Base-by-base conservation (phyloP, 306 rosid species). In the Nissolia schottii region DNA sequence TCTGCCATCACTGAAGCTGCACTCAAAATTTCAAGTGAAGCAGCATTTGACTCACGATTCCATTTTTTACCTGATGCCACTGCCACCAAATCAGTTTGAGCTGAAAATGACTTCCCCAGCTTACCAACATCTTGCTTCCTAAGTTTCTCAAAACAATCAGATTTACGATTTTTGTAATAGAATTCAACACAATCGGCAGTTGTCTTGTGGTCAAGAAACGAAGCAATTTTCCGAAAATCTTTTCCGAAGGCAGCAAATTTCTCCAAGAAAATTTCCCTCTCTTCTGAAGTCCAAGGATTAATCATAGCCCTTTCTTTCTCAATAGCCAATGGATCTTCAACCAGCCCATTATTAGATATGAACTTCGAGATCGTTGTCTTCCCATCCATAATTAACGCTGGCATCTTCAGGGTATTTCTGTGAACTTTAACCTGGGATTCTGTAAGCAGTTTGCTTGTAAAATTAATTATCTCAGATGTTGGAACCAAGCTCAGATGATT, bases 151-250 rank as follows among this genome's bases (percentile, higher is more conserved):
- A 92, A 95, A 74, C 84, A 81, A 60, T 80, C 97, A 43, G 96
- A 88, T 62, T 95, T 95, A 66, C 92, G 99, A 49, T 92, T 87
- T 71, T 90, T 95, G 88, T 95, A 95, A 78, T 95, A 95, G 78
- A 89, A 95, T 75, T 95, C 92, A 9, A 95, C 87, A 85, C 97
- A 95, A 63, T 95, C 99, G 0, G 99, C 99, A 10, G 88, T 92
- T 67, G 99, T 92, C 86, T 89, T 95, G 86, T 89, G 96, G 50
- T 84, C 85, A 18, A 95, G 88, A 70, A 84, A 95, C 29, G 92
- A 89, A 41, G 99, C 86, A 59, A 95, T 87, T 81, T 84, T 91
- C 22, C 83, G 74, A 58, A 95, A 95, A 78, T 95, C 92, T 82
- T 95, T 95, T 74, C 99, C 97, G 25, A 69, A 79, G 2, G 50